Evolutionary conservation across 768 basidiomycete species (phyloP), one percentile per base, ranked within the genome.

Genomic region (Scleroderma bovista): DNA sequence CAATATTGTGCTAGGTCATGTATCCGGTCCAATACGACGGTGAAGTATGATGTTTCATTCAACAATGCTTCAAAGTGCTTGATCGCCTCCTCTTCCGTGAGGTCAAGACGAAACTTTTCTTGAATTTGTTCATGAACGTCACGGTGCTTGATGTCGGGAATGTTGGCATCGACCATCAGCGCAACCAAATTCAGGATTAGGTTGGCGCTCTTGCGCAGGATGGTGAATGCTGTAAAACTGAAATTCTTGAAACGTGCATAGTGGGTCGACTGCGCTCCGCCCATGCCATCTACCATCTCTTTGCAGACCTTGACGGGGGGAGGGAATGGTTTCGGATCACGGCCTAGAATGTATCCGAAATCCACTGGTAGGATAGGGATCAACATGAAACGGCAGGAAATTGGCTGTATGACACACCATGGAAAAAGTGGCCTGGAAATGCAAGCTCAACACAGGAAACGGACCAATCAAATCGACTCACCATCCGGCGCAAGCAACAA

Each of bases 271-370:
- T 88, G 82, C 1, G 90, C 84, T 11, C 96, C 95, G n/a, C 96
- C 96, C 93, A 99, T 95, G 11, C 90, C 95, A 64, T 99, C 96
- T 0, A 98, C 92, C 96, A 98, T 99, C 64, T 98, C 96, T 62
- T 95, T 94, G 70, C 94, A 97, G 36, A 99, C 89, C 66, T 99
- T 99, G 57, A 98, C 94, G 12, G 93, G 90, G 6, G 96, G 96
- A 2, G 96, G 94, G 63, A 94, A 95, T 0, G 93, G 92, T 61
- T 99, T 98, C 0, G 96, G 96, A 63, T 98, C 96, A 2, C 93
- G 85, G 3, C 96, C 96, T 13, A 98, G 78, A 59, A 98, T 98
- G 68, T 97, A 99, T 2, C 96, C 95, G 61, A 98, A 99, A 64
- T 98, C 96, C 54, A 98, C 96, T 95, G 62, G 22, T n/a, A n/a